Evolutionary conservation across 2,329 filamentous ascomycete genomes (phyloP).

Genomic region (Rugonectria rugulosa): DNA sequence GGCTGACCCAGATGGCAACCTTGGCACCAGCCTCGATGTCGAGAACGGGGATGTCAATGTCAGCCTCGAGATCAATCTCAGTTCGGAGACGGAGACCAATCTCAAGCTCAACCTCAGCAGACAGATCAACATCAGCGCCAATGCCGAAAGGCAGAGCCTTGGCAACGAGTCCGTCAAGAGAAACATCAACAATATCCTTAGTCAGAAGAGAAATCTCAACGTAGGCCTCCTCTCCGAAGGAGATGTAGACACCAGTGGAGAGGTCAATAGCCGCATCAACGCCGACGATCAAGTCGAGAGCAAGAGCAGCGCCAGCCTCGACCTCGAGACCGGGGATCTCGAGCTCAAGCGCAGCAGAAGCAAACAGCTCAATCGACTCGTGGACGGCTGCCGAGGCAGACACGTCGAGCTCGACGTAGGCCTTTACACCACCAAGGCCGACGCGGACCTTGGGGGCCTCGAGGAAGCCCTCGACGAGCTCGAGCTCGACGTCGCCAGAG

Average conservation of each 20-base stretch:
- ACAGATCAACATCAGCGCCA: constrained; percentile 40
- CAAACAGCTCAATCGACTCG: constrained; percentile 60
- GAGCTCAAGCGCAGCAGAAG: constrained; percentile 45
- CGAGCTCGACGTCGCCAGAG: constrained; percentile 55
- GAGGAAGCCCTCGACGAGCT: constrained; percentile 51
- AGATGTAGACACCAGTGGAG: constrained; percentile 54
- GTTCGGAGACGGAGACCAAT: constrained; percentile 60
- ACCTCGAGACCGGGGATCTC: constrained; percentile 50
- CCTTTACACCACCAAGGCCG: constrained; percentile 58
- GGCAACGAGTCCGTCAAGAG: constrained; percentile 47
- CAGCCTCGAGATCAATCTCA: constrained; percentile 51
- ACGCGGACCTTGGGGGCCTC: constrained; percentile 51
- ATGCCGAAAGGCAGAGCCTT: constrained; percentile 38
- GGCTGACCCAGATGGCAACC: constrained; percentile 57
- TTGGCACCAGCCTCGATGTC: constrained; percentile 51
- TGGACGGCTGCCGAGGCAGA: constrained; percentile 53
- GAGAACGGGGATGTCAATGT: constrained; percentile 36
- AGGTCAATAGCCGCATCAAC: constrained; percentile 59
- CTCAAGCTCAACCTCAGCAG: constrained; percentile 55
- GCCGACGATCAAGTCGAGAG: constrained; percentile 60
- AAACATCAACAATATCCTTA: constrained; percentile 48
- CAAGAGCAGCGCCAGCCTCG: constrained; percentile 55
- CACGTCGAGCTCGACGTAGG: constrained; percentile 59
- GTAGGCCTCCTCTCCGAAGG: constrained; percentile 54
- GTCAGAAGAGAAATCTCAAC: constrained; percentile 52